A percentile compares a stretch with the other conserved stretches of the same genome.
Evolutionary conservation across 1,284 basidiomycete species (phyloP).

Genomic region (Testicularia cyperi): DNA sequence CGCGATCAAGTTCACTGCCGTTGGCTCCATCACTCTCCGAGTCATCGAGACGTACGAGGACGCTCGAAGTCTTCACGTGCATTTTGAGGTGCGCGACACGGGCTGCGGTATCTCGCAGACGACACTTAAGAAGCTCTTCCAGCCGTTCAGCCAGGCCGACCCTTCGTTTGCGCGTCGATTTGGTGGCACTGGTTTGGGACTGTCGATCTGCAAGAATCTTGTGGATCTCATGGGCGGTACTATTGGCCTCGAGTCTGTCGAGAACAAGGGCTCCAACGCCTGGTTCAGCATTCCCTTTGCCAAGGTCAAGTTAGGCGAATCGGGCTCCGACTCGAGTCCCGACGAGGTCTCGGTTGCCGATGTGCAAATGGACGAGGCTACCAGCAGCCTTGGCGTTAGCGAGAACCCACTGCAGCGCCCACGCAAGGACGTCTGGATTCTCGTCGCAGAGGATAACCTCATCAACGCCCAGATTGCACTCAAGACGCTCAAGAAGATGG

Average conservation of each 20-base stretch:
- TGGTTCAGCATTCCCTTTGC: constrained; percentile 53
- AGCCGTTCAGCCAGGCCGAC: constrained; percentile 58
- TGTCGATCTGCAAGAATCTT: constrained; percentile 50
- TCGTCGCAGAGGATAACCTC: constrained; percentile 56
- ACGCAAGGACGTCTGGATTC: constrained; percentile 54
- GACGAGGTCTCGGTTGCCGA: constrained; percentile 17
- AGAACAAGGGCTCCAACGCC: constrained; percentile 53
- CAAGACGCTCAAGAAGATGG: constrained; percentile 55
- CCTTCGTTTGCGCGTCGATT: constrained; percentile 53
- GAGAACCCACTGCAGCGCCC: constrained; percentile 40
- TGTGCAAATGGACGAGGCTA: constrained; percentile 34
- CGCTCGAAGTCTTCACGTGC: constrained; percentile 40
- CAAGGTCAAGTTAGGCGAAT: constrained; percentile 28
- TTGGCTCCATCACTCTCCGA: constrained; percentile 55
- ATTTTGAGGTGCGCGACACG: constrained; percentile 59
- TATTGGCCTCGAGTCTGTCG: constrained; percentile 52
- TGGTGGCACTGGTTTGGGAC: constrained; percentile 55
- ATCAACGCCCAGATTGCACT: constrained; percentile 56
- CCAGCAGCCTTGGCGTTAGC: constrained; percentile 39
- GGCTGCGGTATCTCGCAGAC: constrained; percentile 58
- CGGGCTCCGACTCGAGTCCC: constrained; percentile 22
- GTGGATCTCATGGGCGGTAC: constrained; percentile 54
- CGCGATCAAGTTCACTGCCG: constrained; percentile 61
- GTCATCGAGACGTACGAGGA: constrained; percentile 52
- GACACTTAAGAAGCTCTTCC: constrained; percentile 57